A percentile compares a stretch with the other conserved stretches of the same genome.
Evolutionary conservation across 805 yeast species (phyloP).

Genomic region (Grigorovia transvaalensis): DNA sequence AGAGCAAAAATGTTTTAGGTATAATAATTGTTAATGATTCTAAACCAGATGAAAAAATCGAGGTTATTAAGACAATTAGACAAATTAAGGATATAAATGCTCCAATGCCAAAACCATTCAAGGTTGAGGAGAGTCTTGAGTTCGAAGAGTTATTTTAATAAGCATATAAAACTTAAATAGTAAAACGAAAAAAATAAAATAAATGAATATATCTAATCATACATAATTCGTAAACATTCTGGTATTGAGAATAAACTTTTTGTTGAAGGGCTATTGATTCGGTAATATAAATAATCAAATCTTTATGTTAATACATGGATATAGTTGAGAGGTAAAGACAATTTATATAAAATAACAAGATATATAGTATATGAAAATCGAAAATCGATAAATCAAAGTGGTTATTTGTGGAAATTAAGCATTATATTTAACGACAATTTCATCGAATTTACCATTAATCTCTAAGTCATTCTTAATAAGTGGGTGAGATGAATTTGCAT

Average conservation of each 20-base stretch:
- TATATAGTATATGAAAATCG: background rate
- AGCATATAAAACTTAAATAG: background rate
- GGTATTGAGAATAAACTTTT: background rate
- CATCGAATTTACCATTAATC: conserved; percentile 57
- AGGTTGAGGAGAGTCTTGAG: conserved; percentile 24
- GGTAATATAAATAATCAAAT: too few species aligned
- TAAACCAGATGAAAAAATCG: conserved; percentile 48
- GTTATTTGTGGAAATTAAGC: conserved; percentile 1
- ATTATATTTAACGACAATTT: conserved; percentile 51
- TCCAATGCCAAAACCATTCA: conserved; percentile 35
- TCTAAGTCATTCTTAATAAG: conserved; percentile 48
- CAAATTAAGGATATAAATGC: conserved; percentile 67
- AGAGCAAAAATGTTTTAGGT: conserved; percentile 58
- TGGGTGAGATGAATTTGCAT: conserved; percentile 46
- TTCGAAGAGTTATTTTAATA: conserved; percentile 7
- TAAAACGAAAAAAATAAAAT: background rate
- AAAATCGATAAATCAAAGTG: background rate
- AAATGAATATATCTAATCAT: background rate
- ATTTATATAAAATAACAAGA: background rate
- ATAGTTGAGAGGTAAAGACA: background rate
- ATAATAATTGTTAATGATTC: conserved; percentile 62
- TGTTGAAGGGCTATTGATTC: too few species aligned
- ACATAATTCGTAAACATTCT: background rate
- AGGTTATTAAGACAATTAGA: conserved; percentile 71
- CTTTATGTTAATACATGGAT: background rate